These are phyloP conservation scores for Pseudotsuga menziesii DNA, from an alignment of 75 land plant species.

Conservation along the genomic window DNA sequence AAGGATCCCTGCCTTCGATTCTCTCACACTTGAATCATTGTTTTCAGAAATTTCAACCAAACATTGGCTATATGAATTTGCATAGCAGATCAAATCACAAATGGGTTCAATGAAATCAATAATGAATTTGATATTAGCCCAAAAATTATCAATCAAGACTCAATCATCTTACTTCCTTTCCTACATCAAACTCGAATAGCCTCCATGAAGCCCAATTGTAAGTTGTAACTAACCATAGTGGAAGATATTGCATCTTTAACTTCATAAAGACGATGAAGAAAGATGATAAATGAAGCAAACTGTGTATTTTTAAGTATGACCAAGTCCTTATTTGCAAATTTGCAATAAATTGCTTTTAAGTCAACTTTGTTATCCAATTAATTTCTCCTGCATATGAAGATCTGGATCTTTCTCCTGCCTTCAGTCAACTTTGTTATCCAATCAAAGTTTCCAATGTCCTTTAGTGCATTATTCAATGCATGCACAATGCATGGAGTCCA, in stretches of 20 bases:
- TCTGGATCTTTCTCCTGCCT: background rate
- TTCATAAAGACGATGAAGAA: too few relatives aligned
- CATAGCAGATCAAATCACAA: too few relatives aligned
- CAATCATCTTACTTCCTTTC: background rate
- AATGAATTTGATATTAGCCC: background rate
- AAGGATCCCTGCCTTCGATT: background rate
- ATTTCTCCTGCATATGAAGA: background rate
- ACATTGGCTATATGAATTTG: background rate
- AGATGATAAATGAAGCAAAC: background rate
- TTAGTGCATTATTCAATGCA: background rate
- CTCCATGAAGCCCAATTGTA: background rate
- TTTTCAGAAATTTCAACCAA: background rate
- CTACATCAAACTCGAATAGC: background rate
- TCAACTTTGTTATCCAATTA: too few relatives aligned
- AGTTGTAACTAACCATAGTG: background rate
- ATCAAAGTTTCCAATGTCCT: background rate
- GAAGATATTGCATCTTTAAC: background rate
- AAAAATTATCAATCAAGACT: background rate
- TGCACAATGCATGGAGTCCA: background rate
- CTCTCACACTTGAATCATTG: background rate
- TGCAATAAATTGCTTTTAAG: background rate
- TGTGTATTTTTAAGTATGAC: too few relatives aligned
- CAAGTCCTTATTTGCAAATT: too few relatives aligned
- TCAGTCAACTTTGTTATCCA: background rate
- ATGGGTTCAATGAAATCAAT: too few relatives aligned